Conservation (phyloP, 257 asterid genomes). For the Solanum piurae region DNA sequence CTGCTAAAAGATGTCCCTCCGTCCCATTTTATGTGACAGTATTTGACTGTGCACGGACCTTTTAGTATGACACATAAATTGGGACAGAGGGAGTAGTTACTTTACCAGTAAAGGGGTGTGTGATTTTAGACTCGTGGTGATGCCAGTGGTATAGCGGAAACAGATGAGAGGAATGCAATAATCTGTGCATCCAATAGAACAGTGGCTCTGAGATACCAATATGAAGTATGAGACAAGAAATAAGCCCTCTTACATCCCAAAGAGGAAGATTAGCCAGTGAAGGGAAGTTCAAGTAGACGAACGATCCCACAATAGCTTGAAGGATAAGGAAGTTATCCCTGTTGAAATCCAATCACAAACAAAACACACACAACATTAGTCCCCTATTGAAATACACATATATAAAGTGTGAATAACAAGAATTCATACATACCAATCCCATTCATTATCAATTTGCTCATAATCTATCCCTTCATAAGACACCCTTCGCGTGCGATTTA, state of each 20-base stretch:
- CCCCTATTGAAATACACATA: neutral
- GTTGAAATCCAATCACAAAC: slow-evolving; percentile 8
- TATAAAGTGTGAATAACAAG: neutral
- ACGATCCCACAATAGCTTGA: slow-evolving; percentile 45
- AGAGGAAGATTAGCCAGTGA: slow-evolving; percentile 40
- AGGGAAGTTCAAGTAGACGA: slow-evolving; percentile 51
- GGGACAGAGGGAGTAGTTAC: neutral
- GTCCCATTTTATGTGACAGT: neutral
- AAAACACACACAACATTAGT: neutral
- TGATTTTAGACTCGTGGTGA: slow-evolving; percentile 70
- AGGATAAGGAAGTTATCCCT: slow-evolving; percentile 89
- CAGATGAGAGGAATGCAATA: slow-evolving; percentile 45
- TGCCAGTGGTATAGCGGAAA: slow-evolving; percentile 72
- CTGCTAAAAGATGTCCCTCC: neutral
- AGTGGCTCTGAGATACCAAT: slow-evolving; percentile 72
- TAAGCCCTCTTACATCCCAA: slow-evolving; percentile 55
- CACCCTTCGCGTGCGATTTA: slow-evolving; percentile 40
- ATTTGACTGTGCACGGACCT: neutral
- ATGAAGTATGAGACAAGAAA: slow-evolving; percentile 63
- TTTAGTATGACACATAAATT: neutral
- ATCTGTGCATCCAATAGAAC: slow-evolving; percentile 76
- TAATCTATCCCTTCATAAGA: slow-evolving; percentile 57
- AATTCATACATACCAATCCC: slow-evolving; percentile 60
- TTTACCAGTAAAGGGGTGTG: slow-evolving; percentile 76
- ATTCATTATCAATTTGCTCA: slow-evolving; percentile 71